phyloP scores from a whole-genome alignment of 2,329 filamentous ascomycete species.

The Periconia digitata region DNA sequence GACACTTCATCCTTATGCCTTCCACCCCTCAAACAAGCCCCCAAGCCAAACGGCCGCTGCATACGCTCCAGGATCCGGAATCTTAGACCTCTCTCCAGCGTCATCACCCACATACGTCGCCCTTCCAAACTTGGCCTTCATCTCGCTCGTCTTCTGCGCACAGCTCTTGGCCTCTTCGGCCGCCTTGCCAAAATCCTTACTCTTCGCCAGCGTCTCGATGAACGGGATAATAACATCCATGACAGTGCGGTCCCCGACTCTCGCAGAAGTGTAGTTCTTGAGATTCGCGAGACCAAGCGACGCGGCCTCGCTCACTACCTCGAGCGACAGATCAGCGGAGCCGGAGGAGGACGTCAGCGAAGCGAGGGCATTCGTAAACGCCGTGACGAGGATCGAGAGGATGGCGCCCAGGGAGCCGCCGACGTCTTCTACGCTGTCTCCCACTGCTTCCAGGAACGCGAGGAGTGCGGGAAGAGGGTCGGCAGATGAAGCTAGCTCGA shows the following conservation, averaged over 20 bases:
- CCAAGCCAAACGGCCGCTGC: conserved; percentile 82
- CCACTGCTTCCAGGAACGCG: conserved; percentile 61
- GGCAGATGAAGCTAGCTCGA: conserved; percentile 31
- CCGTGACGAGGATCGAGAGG: conserved; percentile 85
- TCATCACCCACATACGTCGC: conserved; percentile 79
- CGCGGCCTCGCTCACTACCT: conserved; percentile 44
- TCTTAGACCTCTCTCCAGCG: conserved; percentile 53
- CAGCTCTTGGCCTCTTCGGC: conserved; percentile 73
- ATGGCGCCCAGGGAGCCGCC: conserved; percentile 74
- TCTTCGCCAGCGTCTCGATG: conserved; percentile 66
- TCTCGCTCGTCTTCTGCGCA: conserved; percentile 80
- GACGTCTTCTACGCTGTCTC: conserved; percentile 67
- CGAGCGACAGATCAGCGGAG: conserved; percentile 34
- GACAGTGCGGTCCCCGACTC: conserved; percentile 84
- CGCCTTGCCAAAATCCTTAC: conserved; percentile 67
- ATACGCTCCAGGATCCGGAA: conserved; percentile 70
- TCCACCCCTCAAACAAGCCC: conserved; percentile 51
- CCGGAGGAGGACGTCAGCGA: conserved; percentile 25
- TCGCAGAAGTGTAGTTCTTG: conserved; percentile 77
- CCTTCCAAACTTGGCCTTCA: conserved; percentile 84
- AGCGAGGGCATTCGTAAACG: conserved; percentile 57
- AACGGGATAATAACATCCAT: conserved; percentile 91
- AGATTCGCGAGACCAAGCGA: conserved; percentile 48
- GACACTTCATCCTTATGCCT: conserved; percentile 2
- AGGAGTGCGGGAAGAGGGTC: conserved; percentile 49